Evolutionary conservation across 345 rosid species (phyloP), one percentile per base, ranked within the genome.

Genomic region (Eucalyptus albens): DNA sequence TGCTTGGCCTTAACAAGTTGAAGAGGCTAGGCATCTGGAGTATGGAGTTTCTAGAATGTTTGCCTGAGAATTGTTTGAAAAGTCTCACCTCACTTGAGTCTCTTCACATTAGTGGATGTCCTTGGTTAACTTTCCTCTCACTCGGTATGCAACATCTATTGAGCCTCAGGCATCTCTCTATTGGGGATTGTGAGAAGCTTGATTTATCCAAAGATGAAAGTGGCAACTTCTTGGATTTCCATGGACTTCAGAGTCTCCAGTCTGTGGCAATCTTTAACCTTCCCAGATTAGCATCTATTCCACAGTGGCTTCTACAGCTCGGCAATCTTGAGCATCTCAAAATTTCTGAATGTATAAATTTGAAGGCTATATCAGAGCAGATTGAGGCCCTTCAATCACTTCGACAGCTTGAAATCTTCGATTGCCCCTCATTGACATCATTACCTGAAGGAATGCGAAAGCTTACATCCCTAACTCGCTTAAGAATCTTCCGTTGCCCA

Each of bases 291-390:
- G 42, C 11, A 67, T 67, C 80, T 15, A 0, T 67, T 21, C 80
- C 80, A 31, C 80, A 4, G 12, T 67, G 42, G 22, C 80, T 67
- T 67, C 42, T 67, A 8, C 12, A 67, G 80, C 1, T 3, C 12
- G 5, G 80, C 6, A 67, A 31, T 67, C 80, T 67, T 11, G 1
- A 31, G 22, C 22, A 6, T 31, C 42, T 67, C 11, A 0, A 1
- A 2, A 67, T 67, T 15, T 1, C 0, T 0, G 3, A 4, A 0
- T 67, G 80, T 1, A 3, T 7, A 3, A 50, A 50, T 50, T 0
- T 50, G 53, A 50, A 50, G 53, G 53, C 53, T 50, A 15, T 50
- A 50, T 15, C 53, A 50, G 19, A 50, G 53, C 53, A 15, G 7
- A 50, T 50, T 3, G 7, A 50, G 19, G 53, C 53, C 53, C 53